Conservation (phyloP, 805 yeast species). For the Metschnikowia dekortorum region DNA sequence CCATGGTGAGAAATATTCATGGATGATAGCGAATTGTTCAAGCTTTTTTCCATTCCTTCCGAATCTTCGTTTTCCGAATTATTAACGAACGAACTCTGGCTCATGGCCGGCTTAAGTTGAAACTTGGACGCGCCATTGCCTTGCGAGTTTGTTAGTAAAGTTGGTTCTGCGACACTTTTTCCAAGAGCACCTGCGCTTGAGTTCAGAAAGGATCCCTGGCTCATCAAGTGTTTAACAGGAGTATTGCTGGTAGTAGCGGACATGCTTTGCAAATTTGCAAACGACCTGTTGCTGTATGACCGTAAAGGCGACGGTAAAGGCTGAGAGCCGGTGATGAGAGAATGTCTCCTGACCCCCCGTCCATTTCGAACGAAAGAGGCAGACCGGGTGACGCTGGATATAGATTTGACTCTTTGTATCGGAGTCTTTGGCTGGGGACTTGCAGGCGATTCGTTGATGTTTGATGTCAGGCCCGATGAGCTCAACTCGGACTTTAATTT, state of each 20-base stretch:
- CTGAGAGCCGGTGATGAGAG: conserved; percentile 84
- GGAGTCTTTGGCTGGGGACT: conserved; percentile 11
- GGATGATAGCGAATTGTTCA: conserved; percentile 37
- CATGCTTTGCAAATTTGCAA: conserved; percentile 30
- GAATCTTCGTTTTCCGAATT: conserved; percentile 15
- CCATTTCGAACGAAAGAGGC: conserved; percentile 42
- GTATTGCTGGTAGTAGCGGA: conserved; percentile 39
- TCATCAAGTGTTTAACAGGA: conserved; percentile 25
- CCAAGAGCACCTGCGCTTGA: neutral
- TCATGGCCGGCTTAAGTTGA: conserved; percentile 6
- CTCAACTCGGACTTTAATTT: conserved; percentile 6
- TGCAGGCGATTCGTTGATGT: conserved; percentile 4
- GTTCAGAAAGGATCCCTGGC: conserved; percentile 16
- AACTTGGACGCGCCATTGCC: neutral
- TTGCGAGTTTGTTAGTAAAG: neutral
- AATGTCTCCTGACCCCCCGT: conserved; percentile 61
- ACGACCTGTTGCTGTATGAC: conserved; percentile 42
- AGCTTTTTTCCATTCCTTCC: conserved; percentile 21
- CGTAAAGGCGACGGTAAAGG: conserved; percentile 88
- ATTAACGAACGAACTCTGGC: conserved; percentile 13
- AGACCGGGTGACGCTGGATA: conserved; percentile 19
- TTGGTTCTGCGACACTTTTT: neutral
- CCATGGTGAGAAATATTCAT: conserved; percentile 33
- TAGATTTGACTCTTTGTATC: conserved; percentile 14
- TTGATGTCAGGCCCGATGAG: conserved; percentile 3